phyloP scores from a whole-genome alignment of 2,329 filamentous ascomycete species.

The Penicillium sclerotigenum region DNA sequence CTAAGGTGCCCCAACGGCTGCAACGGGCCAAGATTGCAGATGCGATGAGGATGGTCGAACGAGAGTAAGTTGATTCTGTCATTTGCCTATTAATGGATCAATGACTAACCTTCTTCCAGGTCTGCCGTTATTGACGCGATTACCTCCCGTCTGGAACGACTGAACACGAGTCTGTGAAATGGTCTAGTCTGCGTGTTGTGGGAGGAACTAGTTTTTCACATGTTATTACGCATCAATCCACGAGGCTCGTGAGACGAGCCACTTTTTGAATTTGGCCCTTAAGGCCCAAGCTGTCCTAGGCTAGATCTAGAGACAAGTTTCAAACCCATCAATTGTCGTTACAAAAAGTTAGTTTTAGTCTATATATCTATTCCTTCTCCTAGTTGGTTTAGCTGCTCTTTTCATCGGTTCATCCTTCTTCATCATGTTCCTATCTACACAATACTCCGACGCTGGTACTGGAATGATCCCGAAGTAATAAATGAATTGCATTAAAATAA shows the following conservation, averaged over 20 bases:
- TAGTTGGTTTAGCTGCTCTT: background rate
- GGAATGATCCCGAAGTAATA: background rate
- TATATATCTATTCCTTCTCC: background rate
- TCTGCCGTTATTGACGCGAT: slow-evolving; percentile 46
- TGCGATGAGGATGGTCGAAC: slow-evolving; percentile 50
- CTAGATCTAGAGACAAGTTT: background rate
- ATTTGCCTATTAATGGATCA: background rate
- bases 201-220: background rate
- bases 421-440: background rate
- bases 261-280: background rate
- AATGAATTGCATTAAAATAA: background rate
- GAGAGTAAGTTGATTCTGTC: slow-evolving; percentile 39
- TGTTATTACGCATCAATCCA: background rate
- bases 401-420: background rate
- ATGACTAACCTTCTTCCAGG: slow-evolving; percentile 23
- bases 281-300: background rate
- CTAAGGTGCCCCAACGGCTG: slow-evolving; percentile 41
- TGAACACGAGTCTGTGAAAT: slow-evolving; percentile 35
- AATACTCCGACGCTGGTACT: background rate
- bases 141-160: slow-evolving; percentile 40
- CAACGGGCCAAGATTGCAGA: slow-evolving; percentile 47
- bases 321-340: background rate
- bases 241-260: background rate
- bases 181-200: background rate
- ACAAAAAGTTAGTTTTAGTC: background rate